A percentile compares a stretch with the other conserved stretches of the same genome.
Conservation (phyloP, 192 early-diverging fungal genomes). For the Pilobolus umbonatus region DNA sequence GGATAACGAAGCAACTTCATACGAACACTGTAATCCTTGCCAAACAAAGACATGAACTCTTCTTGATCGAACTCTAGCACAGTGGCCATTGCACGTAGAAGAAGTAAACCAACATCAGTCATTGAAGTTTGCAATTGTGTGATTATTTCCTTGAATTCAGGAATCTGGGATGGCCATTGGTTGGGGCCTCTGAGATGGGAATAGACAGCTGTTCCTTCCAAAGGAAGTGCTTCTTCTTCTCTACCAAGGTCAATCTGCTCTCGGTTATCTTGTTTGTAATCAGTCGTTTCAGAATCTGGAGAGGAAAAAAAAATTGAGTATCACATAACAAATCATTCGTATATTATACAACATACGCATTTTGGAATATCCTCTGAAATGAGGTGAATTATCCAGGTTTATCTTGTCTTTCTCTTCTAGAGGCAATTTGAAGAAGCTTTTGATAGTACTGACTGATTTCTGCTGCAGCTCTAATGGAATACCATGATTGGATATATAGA, state of each 20-base stretch:
- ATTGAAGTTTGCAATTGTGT: slow-evolving; percentile 37
- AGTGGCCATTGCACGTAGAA: slow-evolving; percentile 45
- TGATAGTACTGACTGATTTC: slow-evolving; percentile 34
- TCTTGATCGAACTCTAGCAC: slow-evolving; percentile 37
- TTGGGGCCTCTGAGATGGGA: slow-evolving; percentile 53
- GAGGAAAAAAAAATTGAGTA: not conserved
- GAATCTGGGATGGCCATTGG: slow-evolving; percentile 52
- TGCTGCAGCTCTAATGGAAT: slow-evolving; percentile 16
- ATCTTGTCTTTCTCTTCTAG: slow-evolving; percentile 51
- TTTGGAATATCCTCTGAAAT: slow-evolving; percentile 55
- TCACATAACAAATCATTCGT: not conserved
- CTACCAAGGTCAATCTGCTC: slow-evolving; percentile 58
- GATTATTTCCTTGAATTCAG: slow-evolving; percentile 39
- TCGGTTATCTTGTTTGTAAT: slow-evolving; percentile 36
- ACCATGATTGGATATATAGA: slow-evolving; percentile 51
- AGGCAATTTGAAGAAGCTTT: slow-evolving; percentile 50
- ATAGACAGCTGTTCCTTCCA: slow-evolving; percentile 36
- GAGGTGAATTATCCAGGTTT: slow-evolving; percentile 48
- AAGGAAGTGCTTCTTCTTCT: slow-evolving; percentile 28
- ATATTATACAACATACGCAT: slow-evolving; percentile 27
- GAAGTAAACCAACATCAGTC: slow-evolving; percentile 34
- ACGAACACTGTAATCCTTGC: slow-evolving; percentile 34
- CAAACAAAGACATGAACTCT: slow-evolving; percentile 39
- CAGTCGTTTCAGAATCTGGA: slow-evolving; percentile 29
- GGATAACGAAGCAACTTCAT: slow-evolving; percentile 44